These are phyloP conservation scores for Cladosporium halotolerans DNA, from an alignment of 2,329 filamentous ascomycete species.

Conservation along the genomic window DNA sequence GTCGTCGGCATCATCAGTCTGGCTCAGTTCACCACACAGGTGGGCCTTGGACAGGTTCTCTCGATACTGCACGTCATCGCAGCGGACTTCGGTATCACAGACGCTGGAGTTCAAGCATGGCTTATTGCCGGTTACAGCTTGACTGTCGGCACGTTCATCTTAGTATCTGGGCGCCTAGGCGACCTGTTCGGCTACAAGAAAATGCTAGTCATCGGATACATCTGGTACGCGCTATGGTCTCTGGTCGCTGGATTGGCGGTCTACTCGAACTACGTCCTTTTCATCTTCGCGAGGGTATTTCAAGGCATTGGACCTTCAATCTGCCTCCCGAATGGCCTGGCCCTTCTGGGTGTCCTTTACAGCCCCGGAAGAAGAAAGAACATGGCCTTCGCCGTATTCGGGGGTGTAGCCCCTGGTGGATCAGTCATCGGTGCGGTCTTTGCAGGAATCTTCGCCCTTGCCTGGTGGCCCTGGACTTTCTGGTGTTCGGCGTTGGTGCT, in stretches of 20 bases:
- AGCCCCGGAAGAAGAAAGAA: constrained; percentile 32
- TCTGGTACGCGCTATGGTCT: constrained; percentile 38
- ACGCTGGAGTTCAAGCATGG: constrained; percentile 40
- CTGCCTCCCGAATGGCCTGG: constrained; percentile 34
- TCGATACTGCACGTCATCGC: constrained; percentile 19
- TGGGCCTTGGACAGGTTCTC: constrained; percentile 22
- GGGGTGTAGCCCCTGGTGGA: constrained; percentile 31
- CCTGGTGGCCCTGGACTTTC: constrained; percentile 32
- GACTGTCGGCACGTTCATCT: constrained; percentile 42
- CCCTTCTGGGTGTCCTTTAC: constrained; percentile 32
- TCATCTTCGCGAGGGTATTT: constrained; percentile 34
- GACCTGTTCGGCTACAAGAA: constrained; percentile 40
- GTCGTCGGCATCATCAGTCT: constrained; percentile 25
- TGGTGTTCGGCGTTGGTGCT: constrained; percentile 23
- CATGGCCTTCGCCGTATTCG: constrained; percentile 34
- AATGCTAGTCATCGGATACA: constrained; percentile 36
- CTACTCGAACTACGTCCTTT: constrained; percentile 30
- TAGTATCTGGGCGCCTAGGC: constrained; percentile 39
- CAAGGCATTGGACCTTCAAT: constrained; percentile 36
- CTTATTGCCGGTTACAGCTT: constrained; percentile 39
- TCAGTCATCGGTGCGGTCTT: constrained; percentile 31
- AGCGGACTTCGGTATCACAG: constrained; percentile 29
- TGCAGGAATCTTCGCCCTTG: constrained; percentile 30
- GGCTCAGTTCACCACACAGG: constrained; percentile 26
- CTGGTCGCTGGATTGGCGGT: constrained; percentile 34